A percentile compares a stretch with the other conserved stretches of the same genome.
Evolutionary conservation across 768 basidiomycete genomes (phyloP).

Genomic region (Tylopilus cervinicoccineus): DNA sequence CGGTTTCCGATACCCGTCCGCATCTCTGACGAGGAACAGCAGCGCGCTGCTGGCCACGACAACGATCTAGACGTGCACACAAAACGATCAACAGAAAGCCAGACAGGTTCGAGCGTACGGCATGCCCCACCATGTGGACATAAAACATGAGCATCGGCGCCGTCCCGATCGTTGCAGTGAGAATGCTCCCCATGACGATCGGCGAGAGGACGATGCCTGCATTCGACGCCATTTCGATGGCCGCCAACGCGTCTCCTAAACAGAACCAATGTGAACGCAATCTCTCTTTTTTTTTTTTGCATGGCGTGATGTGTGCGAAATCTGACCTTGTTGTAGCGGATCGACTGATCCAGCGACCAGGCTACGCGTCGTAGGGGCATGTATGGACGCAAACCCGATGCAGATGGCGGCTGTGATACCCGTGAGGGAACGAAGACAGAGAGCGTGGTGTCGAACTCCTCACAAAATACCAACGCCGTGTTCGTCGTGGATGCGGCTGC

Average conservation of each 20-base stretch:
- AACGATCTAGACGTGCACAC: slow-evolving; percentile 7
- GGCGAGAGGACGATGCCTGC: slow-evolving; percentile 23
- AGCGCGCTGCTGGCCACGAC: slow-evolving; percentile 11
- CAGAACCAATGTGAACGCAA: not conserved
- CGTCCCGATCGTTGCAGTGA: slow-evolving; percentile 22
- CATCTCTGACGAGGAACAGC: slow-evolving; percentile 24
- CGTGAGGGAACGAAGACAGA: not conserved
- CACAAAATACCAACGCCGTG: slow-evolving; percentile 14
- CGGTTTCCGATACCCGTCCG: slow-evolving; percentile 13
- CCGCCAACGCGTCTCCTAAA: slow-evolving; percentile 28
- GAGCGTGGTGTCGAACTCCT: not conserved
- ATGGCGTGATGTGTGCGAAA: not conserved
- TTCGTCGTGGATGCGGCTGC: slow-evolving; percentile 7
- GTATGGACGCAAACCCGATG: slow-evolving; percentile 15
- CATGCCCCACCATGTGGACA: slow-evolving; percentile 18
- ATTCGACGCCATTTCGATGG: slow-evolving; percentile 25
- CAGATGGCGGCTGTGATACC: slow-evolving; percentile 10
- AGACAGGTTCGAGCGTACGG: not conserved
- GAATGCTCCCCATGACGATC: slow-evolving; percentile 28
- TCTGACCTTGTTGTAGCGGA: slow-evolving; percentile 16
- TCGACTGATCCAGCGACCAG: slow-evolving; percentile 23
- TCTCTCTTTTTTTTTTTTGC: too few species aligned
- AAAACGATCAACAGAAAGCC: not conserved
- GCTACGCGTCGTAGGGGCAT: slow-evolving; percentile 21
- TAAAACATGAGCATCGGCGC: slow-evolving; percentile 23